Evolutionary conservation across 495 filamentous ascomycete species (phyloP), one percentile per base, ranked within the genome.

Genomic region (Jackrogersella multiformis): DNA sequence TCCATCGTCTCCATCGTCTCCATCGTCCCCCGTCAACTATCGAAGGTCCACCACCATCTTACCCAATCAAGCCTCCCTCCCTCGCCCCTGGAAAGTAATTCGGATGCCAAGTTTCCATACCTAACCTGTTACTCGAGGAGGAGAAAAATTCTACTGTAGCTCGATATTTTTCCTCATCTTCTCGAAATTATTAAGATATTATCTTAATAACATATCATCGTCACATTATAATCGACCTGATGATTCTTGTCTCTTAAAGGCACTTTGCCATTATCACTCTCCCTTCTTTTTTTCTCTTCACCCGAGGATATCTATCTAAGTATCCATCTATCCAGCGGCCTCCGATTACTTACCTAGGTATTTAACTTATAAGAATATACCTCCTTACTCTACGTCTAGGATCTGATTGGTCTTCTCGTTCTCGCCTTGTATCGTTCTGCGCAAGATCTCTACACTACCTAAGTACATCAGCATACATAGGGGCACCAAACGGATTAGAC

Each of bases 71-170:
- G 23, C 52, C 10, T 15, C 35, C 28, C 45, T 35, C 28, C 46
- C 15, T 39, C 24, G 26, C 15, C 57, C 52, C 57, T 63, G 38
- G 58, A 54, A 64, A 49, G 28, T 4, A 45, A 39, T 30, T 38
- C 57, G 13, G 66, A 56, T 58, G 67, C 67, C 67, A 70, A 70
- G 67, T 66, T 70, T 61, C 61, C 61, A 62, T 65, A 51, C 57
- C 53, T 59, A 26, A 35, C 32, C 32, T 63, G 42, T 21, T 46
- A 24, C 12, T 24, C 10, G 42, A 46, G 42, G 10, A 39, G 34
- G 60, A 26, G 53, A 62, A 60, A 62, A 66, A 41, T 35, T 68
- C 64, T 56, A 30, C 7, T 7, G 26, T 30, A 62, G 57, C 26
- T 69, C 34, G 63, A 55, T 38, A 39, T 69, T 49, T 45, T 69